Evolutionary conservation across 2,329 filamentous ascomycete genomes (phyloP).

Genomic region (Incumbomyces lentus): DNA sequence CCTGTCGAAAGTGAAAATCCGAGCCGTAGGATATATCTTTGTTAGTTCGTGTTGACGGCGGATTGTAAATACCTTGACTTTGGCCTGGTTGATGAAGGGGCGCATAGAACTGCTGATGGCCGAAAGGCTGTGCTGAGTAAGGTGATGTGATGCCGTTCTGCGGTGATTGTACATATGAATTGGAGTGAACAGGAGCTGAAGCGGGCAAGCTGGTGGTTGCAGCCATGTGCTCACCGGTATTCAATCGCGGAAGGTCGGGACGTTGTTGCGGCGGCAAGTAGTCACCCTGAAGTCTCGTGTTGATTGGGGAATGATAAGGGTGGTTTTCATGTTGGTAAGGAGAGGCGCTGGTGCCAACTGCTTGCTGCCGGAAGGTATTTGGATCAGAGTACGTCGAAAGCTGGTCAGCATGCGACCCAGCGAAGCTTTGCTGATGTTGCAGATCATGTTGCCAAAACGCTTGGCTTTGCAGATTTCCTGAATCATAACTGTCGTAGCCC

Average conservation of each 20-base stretch:
- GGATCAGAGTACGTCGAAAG: neutral
- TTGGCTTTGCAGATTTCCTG: neutral
- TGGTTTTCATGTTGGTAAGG: neutral
- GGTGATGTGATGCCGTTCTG: neutral
- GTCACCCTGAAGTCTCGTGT: neutral
- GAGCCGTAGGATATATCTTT: constrained; percentile 7
- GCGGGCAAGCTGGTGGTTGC: neutral
- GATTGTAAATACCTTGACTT: constrained; percentile 5
- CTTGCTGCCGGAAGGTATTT: neutral
- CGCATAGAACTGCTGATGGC: neutral
- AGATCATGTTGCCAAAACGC: neutral
- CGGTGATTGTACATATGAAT: neutral
- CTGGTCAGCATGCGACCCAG: neutral
- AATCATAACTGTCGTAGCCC: constrained; percentile 1
- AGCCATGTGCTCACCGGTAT: constrained; percentile 3
- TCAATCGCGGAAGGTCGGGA: constrained; percentile 3
- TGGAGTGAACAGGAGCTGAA: constrained; percentile 1
- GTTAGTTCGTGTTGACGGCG: constrained; percentile 5
- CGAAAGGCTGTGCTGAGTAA: neutral
- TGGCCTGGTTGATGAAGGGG: constrained; percentile 1
- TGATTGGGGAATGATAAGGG: neutral
- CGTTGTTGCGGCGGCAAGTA: neutral
- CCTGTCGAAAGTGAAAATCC: neutral
- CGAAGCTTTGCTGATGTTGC: too few relatives aligned
- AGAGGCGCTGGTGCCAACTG: neutral